Percentiles rank a stretch among this genome's conserved stretches.
phyloP scores from a whole-genome alignment of 1,284 basidiomycete species.

The Sporisorium exsertum region DNA sequence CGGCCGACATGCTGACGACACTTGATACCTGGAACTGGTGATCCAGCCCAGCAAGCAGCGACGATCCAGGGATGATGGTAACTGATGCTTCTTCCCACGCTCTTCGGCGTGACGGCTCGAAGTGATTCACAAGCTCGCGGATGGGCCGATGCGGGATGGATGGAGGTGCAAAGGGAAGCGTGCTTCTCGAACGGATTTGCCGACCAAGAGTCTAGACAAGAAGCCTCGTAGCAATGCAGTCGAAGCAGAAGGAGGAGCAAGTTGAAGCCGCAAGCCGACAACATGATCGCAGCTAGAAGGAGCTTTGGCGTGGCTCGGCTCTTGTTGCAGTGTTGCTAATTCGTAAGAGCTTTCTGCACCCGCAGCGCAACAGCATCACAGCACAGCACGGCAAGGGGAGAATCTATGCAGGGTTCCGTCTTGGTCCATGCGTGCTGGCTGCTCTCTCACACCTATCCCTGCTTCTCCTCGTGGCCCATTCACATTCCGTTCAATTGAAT shows the following conservation, averaged over 20 bases:
- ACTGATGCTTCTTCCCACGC: background rate
- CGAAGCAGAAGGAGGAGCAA: background rate
- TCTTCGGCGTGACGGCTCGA: slow-evolving; percentile 4
- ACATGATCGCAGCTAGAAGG: background rate
- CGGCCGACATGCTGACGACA: slow-evolving; percentile 24
- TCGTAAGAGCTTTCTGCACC: background rate
- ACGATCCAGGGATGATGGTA: background rate
- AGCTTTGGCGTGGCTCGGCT: background rate
- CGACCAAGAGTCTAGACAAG: background rate
- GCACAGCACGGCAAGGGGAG: background rate
- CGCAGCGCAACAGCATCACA: slow-evolving; percentile 8
- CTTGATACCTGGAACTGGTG: background rate
- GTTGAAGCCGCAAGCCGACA: background rate
- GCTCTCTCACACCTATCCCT: slow-evolving; percentile 9
- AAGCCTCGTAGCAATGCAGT: background rate
- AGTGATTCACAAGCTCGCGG: slow-evolving; percentile 1
- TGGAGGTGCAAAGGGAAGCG: background rate
- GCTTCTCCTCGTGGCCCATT: slow-evolving; percentile 11
- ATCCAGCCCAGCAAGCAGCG: background rate
- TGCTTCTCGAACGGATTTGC: background rate
- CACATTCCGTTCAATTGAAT: too few species aligned
- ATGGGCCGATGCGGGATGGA: slow-evolving; percentile 4
- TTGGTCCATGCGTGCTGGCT: slow-evolving; percentile 25
- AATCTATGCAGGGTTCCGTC: slow-evolving; percentile 28
- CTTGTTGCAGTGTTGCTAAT: slow-evolving; percentile 6